phyloP scores from a whole-genome alignment of 768 basidiomycete genomes.

The Russula olivacea region DNA sequence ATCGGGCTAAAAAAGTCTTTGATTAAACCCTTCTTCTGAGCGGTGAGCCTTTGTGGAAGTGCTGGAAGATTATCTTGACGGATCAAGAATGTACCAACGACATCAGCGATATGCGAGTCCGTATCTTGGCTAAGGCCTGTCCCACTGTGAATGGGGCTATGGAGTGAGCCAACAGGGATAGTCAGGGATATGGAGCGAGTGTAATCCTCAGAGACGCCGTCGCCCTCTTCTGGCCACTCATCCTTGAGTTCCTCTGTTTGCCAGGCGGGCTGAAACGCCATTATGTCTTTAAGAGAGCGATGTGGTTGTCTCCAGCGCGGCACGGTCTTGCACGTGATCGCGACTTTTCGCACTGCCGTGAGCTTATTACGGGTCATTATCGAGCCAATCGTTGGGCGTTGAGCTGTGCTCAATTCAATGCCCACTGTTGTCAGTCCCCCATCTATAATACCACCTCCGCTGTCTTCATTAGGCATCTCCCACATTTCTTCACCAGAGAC shows the following conservation, averaged over 20 bases:
- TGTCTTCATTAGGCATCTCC: neutral
- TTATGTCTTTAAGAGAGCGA: neutral
- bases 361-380: neutral
- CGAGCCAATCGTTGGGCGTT: neutral
- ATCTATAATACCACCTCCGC: neutral
- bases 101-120: slow-evolving; percentile 31
- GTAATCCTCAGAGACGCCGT: slow-evolving; percentile 35
- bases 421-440: neutral
- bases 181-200: slow-evolving; percentile 33
- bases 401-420: slow-evolving; percentile 1
- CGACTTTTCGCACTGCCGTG: neutral
- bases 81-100: slow-evolving; percentile 69
- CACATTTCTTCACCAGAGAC: neutral
- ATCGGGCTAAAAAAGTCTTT: slow-evolving; percentile 88
- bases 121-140: slow-evolving; percentile 21
- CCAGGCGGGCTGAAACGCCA: slow-evolving; percentile 55
- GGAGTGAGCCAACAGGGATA: slow-evolving; percentile 48
- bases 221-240: slow-evolving; percentile 77
- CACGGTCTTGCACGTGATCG: slow-evolving; percentile 16
- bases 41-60: slow-evolving; percentile 62
- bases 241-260: slow-evolving; percentile 86
- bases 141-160: slow-evolving; percentile 32
- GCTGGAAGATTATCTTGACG: slow-evolving; percentile 59
- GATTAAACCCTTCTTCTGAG: slow-evolving; percentile 51
- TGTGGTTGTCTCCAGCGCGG: neutral